Conservation (phyloP, 2,329 filamentous ascomycete species). For the Juglanconis juglandina region DNA sequence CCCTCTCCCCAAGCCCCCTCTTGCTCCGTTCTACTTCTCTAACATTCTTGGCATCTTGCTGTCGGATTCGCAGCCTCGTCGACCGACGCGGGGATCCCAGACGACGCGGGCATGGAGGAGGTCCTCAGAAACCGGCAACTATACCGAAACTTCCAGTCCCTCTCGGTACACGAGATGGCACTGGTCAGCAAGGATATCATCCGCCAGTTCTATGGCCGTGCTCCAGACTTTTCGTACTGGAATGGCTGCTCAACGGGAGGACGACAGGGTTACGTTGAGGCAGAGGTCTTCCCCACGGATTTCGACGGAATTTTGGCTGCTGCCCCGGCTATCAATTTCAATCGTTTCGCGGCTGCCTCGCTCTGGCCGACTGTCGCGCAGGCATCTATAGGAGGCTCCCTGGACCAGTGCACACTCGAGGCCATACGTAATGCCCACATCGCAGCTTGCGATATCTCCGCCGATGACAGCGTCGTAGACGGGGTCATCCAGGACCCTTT, state of each 20-base stretch:
- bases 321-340: slow-evolving; percentile 36
- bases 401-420: neutral
- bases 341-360: slow-evolving; percentile 37
- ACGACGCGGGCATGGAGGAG: neutral
- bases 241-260: slow-evolving; percentile 59
- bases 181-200: slow-evolving; percentile 47
- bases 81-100: neutral
- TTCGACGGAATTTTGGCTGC: slow-evolving; percentile 56
- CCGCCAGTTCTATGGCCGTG: slow-evolving; percentile 41
- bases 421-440: neutral
- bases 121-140: neutral
- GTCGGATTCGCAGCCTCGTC: neutral
- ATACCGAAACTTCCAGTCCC: neutral
- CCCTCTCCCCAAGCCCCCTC: neutral
- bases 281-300: slow-evolving; percentile 50
- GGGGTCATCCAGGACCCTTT: neutral
- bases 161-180: slow-evolving; percentile 26
- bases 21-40: too few relatives aligned
- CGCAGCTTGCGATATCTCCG: neutral
- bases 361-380: slow-evolving; percentile 25
- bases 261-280: slow-evolving; percentile 52
- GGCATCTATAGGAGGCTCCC: slow-evolving; percentile 29
- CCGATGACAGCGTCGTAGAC: neutral
- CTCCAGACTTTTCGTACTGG: slow-evolving; percentile 46
- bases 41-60: neutral